These are phyloP conservation scores for Haplosporangium sp. DNA, from an alignment of 371 early-diverging fungal genomes.

Conservation along the genomic window DNA sequence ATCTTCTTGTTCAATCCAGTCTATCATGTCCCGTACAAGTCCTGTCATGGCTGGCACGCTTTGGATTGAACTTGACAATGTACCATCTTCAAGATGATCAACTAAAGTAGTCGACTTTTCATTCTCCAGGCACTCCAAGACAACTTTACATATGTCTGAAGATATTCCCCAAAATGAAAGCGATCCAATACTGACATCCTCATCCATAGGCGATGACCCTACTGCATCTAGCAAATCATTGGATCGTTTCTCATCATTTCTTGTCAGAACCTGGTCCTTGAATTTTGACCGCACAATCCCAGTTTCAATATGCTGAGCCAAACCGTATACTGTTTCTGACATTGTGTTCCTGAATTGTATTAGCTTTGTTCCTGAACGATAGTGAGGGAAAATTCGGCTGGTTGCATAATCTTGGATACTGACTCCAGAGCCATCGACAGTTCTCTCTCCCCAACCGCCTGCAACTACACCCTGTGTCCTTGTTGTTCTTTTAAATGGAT, in stretches of 20 bases:
- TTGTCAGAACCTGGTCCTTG: too few species aligned
- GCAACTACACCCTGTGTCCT: conserved; percentile 31
- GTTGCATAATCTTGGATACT: neutral
- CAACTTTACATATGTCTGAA: conserved; percentile 25
- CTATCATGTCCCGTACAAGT: conserved; percentile 39
- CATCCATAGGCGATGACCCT: neutral
- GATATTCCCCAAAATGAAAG: conserved; percentile 23
- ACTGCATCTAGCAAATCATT: neutral
- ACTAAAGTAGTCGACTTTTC: conserved; percentile 7
- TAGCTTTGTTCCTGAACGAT: conserved; percentile 6
- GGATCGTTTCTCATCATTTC: too few species aligned
- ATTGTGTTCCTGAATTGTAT: conserved; percentile 27
- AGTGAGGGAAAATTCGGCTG: conserved; percentile 21
- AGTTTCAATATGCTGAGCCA: conserved; percentile 40
- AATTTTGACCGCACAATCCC: conserved; percentile 27
- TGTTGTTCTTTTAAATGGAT: conserved; percentile 35
- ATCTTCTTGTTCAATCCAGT: conserved; percentile 48
- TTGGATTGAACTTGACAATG: neutral
- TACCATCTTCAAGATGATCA: neutral
- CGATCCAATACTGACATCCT: neutral
- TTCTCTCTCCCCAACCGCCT: conserved; percentile 37
- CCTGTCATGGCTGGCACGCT: conserved; percentile 23
- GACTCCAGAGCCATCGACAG: neutral
- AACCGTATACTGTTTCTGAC: conserved; percentile 26
- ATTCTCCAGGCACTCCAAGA: conserved; percentile 7